phyloP scores from a whole-genome alignment of 805 yeast genomes.

The Metschnikowia orientalis region DNA sequence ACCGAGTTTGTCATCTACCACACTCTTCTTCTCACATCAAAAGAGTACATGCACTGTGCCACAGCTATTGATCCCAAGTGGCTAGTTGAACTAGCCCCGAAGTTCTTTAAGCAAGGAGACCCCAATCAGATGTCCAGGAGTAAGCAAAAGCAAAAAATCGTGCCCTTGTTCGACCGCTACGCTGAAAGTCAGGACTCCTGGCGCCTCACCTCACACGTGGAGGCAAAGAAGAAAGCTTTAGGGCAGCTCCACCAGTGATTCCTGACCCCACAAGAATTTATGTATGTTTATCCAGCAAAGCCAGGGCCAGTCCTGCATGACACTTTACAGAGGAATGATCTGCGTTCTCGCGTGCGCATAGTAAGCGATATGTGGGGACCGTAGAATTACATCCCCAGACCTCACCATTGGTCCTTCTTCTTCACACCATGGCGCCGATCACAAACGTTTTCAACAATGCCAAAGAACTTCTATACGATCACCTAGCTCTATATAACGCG shows the following conservation, averaged over 20 bases:
- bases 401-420: not conserved
- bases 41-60: slow-evolving; percentile 89
- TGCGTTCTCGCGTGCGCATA: no score
- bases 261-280: not conserved
- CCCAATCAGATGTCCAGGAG: slow-evolving; percentile 44
- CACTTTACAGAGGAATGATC: no score
- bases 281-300: not conserved
- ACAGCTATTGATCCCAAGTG: slow-evolving; percentile 79
- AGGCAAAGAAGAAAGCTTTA: slow-evolving; percentile 25
- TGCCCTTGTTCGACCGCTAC: slow-evolving; percentile 62
- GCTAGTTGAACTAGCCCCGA: slow-evolving; percentile 68
- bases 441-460: slow-evolving; percentile 2
- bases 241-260: slow-evolving; percentile 16
- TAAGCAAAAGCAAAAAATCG: slow-evolving; percentile 60
- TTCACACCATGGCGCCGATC: slow-evolving; percentile 4
- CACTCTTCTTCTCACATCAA: slow-evolving; percentile 73
- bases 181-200: slow-evolving; percentile 64
- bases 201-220: slow-evolving; percentile 56
- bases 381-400: no score
- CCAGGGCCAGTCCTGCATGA: no score
- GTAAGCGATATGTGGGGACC: no score
- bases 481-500: slow-evolving; percentile 28
- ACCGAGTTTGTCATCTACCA: slow-evolving; percentile 83
- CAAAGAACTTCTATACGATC: slow-evolving; percentile 16
- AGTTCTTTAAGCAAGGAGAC: slow-evolving; percentile 64